Evolutionary conservation across 1,139 yeast genomes (phyloP), one percentile per base, ranked within the genome.

Genomic region (Lipomyces yarrowii): DNA sequence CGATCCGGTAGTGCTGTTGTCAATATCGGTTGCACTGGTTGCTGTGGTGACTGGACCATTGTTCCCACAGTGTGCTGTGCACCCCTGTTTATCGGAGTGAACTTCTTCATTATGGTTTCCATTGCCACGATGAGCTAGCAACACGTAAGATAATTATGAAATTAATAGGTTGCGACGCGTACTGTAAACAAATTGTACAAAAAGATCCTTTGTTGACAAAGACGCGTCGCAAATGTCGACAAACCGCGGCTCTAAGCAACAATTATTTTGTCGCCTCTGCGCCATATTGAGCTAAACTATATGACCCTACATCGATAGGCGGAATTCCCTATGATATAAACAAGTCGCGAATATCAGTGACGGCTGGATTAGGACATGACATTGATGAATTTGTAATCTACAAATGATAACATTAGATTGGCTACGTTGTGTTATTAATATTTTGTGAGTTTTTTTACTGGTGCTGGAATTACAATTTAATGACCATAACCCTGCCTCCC

Each of bases 1-100:
- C 71, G 72, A 57, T 77, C 80, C 0, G 81, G 77, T 7, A 80
- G 42, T 4, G 48, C 58, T 1, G 64, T 13, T 8, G 59, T 53
- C 15, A 42, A 42, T 11, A 56, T 26, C 8, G 48, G 21, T 42
- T n/a, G 21, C 7, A 1, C 21, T 42, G 30, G 30, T 26, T 26
- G 11, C 48, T 42, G 18, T 6, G 11, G 48, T 2, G 48, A 6
- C n/a, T n/a, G 60, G 48, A 6, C n/a, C 21, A 54, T 0, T 18
- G 7, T 26, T 11, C 18, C 7, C 52, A 23, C n/a, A n/a, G 2
- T 23, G 15, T n/a, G 23, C 23, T 35, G 11, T 7, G 13, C 30
- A 3, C n/a, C 13, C 7, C 21, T 13, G n/a, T 11, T 23, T 52
- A 56, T 56, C 32, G 39, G 23, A 18, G 23, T 11, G 39, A 32